Percentiles rank a stretch among this genome's conserved stretches.
phyloP scores from a whole-genome alignment of 2,329 filamentous ascomycete species.

The Tympanopsis confertula region DNA sequence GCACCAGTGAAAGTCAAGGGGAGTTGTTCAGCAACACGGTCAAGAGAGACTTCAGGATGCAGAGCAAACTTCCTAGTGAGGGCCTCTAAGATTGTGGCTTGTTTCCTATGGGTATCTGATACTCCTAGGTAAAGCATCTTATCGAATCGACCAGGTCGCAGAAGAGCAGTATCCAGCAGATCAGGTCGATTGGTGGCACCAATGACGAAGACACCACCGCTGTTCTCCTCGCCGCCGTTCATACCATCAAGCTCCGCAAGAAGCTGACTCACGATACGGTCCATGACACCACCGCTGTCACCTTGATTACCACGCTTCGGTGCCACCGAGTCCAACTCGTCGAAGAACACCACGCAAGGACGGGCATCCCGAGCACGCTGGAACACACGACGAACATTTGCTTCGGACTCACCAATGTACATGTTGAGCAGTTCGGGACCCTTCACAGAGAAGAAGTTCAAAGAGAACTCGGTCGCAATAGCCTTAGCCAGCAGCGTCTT shows the following conservation, averaged over 20 bases:
- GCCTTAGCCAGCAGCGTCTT: slow-evolving; percentile 90
- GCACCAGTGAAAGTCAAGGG: slow-evolving; percentile 96
- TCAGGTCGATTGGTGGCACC: slow-evolving; percentile 92
- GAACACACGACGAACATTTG: slow-evolving; percentile 82
- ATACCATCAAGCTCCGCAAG: slow-evolving; percentile 94
- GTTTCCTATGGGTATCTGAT: slow-evolving; percentile 92
- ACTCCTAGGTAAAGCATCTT: slow-evolving; percentile 98
- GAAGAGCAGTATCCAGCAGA: slow-evolving; percentile 75
- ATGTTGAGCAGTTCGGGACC: slow-evolving; percentile 86
- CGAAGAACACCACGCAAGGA: slow-evolving; percentile 87
- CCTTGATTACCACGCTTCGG: slow-evolving; percentile 95
- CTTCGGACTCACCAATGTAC: slow-evolving; percentile 92
- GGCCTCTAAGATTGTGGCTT: slow-evolving; percentile 85
- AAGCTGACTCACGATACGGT: slow-evolving; percentile 88
- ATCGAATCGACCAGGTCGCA: slow-evolving; percentile 85
- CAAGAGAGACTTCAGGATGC: slow-evolving; percentile 65
- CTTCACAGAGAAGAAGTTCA: slow-evolving; percentile 93
- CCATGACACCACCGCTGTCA: slow-evolving; percentile 95
- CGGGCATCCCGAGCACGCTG: slow-evolving; percentile 75
- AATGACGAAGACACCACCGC: slow-evolving; percentile 86
- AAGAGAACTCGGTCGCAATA: slow-evolving; percentile 83
- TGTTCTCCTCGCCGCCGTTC: slow-evolving; percentile 77
- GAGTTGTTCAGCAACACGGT: slow-evolving; percentile 60
- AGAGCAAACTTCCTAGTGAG: slow-evolving; percentile 93
- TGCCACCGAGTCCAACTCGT: slow-evolving; percentile 84